phyloP scores from a whole-genome alignment of 1,284 basidiomycete species.

The Sanguinoderma infundibulare region DNA sequence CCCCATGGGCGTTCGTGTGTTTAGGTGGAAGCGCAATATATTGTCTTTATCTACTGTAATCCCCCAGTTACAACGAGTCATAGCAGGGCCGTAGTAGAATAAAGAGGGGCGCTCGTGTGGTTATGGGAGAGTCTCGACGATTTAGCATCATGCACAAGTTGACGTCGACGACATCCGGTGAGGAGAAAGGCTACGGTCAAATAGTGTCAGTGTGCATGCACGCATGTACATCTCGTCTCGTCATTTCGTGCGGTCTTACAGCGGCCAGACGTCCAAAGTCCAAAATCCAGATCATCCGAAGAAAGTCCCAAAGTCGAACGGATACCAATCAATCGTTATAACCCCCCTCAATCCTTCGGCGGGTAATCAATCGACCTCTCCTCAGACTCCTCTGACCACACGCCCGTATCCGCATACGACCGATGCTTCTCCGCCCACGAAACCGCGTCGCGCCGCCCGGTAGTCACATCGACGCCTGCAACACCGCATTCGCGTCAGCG shows the following conservation, averaged over 20 bases:
- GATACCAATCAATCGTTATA: not conserved
- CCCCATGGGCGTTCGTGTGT: too few species aligned
- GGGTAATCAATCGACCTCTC: not conserved
- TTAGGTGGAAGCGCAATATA: too few species aligned
- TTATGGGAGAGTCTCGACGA: too few species aligned
- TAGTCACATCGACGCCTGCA: constrained; percentile 64
- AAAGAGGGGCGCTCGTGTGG: too few species aligned
- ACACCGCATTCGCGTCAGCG: not conserved
- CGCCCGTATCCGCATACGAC: constrained; percentile 32
- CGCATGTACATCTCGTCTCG: not conserved
- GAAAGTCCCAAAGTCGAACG: not conserved
- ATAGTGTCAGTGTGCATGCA: too few species aligned
- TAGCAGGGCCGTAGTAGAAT: too few species aligned
- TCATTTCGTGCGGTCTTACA: not conserved
- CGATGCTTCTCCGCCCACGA: constrained; percentile 55
- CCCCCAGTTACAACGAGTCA: too few species aligned
- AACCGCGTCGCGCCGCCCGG: constrained; percentile 69
- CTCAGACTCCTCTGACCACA: constrained; percentile 28
- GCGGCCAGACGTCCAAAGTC: not conserved
- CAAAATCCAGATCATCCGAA: not conserved
- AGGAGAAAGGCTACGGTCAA: too few species aligned
- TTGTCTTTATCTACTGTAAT: too few species aligned
- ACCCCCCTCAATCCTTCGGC: not conserved
- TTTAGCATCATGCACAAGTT: too few species aligned
- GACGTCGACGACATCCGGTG: too few species aligned